A percentile compares a stretch with the other conserved stretches of the same genome.
Conservation (phyloP, 2,329 filamentous ascomycete genomes). For the Fusarium domesticum region DNA sequence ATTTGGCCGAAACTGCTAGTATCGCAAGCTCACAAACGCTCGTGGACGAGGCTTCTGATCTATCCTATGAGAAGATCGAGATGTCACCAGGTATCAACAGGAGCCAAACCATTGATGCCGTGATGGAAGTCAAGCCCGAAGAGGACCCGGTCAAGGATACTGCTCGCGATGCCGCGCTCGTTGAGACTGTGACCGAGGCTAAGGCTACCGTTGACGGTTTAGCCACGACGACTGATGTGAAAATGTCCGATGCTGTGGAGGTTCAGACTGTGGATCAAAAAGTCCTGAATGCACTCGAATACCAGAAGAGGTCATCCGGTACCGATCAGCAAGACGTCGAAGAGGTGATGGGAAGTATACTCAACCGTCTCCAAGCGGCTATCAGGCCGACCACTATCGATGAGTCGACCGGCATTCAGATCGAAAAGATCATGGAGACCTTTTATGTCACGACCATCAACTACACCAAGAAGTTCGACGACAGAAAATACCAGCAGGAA, state of each 20-base stretch:
- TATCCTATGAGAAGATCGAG: conserved; percentile 36
- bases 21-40: conserved; percentile 52
- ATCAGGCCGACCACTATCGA: conserved; percentile 68
- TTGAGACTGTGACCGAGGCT: conserved; percentile 6
- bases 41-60: conserved; percentile 41
- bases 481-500: conserved; percentile 40
- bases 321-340: conserved; percentile 89
- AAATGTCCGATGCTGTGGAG: conserved; percentile 34
- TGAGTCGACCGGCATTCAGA: conserved; percentile 66
- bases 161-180: conserved; percentile 1
- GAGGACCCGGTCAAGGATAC: conserved; percentile 12
- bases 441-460: conserved; percentile 63
- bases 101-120: conserved; percentile 25
- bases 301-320: conserved; percentile 46
- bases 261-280: conserved; percentile 43
- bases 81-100: conserved; percentile 10
- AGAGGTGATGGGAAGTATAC: conserved; percentile 89
- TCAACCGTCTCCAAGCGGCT: conserved; percentile 86
- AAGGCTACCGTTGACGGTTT: neutral
- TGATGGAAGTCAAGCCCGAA: conserved; percentile 21
- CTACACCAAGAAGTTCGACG: conserved; percentile 53
- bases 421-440: conserved; percentile 72
- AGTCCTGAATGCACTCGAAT: conserved; percentile 45
- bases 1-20: conserved; percentile 42
- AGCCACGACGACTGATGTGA: conserved; percentile 17